Base-by-base conservation (phyloP, 345 rosid genomes). In the Tarenaya hassleriana region DNA sequence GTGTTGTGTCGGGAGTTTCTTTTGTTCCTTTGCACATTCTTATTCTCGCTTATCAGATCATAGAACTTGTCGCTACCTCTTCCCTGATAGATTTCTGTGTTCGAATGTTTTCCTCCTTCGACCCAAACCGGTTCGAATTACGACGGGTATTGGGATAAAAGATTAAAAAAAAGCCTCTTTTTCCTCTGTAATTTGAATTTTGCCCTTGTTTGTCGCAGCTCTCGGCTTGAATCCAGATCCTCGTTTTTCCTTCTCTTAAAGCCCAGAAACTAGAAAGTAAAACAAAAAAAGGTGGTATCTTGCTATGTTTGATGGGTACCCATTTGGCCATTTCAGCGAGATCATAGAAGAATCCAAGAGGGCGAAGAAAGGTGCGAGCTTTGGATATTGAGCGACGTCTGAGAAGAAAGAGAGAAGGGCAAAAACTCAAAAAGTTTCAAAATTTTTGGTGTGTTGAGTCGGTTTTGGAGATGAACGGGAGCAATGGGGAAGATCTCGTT, bases 401-500 rank as follows among this genome's bases (percentile, higher is more conserved):
- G 5, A 13, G 50, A 55, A 55, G 50, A 15, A 27, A 24, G 29
- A n/a, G n/a, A n/a, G n/a, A n/a, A n/a, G n/a, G n/a, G n/a, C n/a
- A n/a, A n/a, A n/a, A 43, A 11, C 1, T 6, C 7, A 18, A 31
- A 40, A 32, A 24, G 27, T 40, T 35, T 32, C 6, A 3, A 10
- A 4, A 7, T 41, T 45, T 42, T 51, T 45, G 43, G 40, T 52
- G 21, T 38, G 58, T n/a, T 10, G 52, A 44, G 20, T 35, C 1
- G 50, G 19, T 47, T 19, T 47, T 56, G 65, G 75, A 71, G 38
- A 84, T 86, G 98, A 71, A 51, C 72, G 78, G 47, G 59, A 19
- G 52, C 11, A 44, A 64, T 57, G 77, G 41, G 37, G 83, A 76
- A 41, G 85, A 80, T 42, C 41, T 64, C 52, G 70, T 58, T 56